These are phyloP conservation scores for Trametopsis cervina DNA, from an alignment of 768 basidiomycete genomes.

Conservation along the genomic window DNA sequence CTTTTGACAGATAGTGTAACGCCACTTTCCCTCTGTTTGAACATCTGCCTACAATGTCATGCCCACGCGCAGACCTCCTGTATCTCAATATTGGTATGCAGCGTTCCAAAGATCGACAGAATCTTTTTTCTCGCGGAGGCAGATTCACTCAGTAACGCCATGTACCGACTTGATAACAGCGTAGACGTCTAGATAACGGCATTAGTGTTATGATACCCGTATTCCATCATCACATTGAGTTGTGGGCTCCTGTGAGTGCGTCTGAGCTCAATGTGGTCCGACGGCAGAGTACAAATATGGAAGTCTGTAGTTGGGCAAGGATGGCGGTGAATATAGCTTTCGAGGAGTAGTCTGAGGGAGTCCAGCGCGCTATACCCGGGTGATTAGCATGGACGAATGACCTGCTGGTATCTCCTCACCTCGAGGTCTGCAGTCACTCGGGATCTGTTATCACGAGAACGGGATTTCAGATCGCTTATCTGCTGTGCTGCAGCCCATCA, in stretches of 20 bases:
- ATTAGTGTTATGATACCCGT: not conserved
- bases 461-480: not conserved
- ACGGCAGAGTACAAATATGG: not conserved
- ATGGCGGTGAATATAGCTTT: not conserved
- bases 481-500: not conserved
- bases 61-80: too few relatives aligned
- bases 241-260: not conserved
- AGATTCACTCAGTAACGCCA: not conserved
- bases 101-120: too few relatives aligned
- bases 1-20: not conserved
- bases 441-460: not conserved
- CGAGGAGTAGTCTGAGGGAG: not conserved
- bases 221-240: not conserved
- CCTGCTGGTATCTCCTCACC: not conserved
- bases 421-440: not conserved
- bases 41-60: not conserved
- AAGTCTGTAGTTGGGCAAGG: not conserved
- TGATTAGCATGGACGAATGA: not conserved
- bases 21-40: not conserved
- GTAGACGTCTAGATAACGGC: not conserved
- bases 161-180: not conserved
- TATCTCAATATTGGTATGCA: too few relatives aligned
- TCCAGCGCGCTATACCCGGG: not conserved
- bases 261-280: not conserved
- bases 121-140: not conserved